A percentile compares a stretch with the other conserved stretches of the same genome.
Evolutionary conservation across 768 basidiomycete species (phyloP).

Genomic region (Naganishia kalamii): DNA sequence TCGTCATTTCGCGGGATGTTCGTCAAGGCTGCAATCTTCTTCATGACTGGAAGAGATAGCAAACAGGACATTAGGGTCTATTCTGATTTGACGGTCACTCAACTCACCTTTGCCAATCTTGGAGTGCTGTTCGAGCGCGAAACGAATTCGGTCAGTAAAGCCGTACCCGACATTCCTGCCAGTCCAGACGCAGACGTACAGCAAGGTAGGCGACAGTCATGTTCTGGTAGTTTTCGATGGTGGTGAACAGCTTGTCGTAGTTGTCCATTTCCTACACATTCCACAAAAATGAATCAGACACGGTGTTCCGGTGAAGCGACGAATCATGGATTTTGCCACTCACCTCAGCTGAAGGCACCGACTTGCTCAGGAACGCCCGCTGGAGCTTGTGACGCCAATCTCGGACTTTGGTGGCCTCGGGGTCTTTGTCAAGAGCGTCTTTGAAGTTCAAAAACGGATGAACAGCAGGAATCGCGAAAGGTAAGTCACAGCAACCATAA

Average conservation of each 20-base stretch:
- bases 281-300: constrained; percentile 12
- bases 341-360: constrained; percentile 62
- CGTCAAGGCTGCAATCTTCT: constrained; percentile 63
- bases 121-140: constrained; percentile 54
- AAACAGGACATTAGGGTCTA: constrained; percentile 52
- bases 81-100: background rate
- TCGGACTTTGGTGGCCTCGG: constrained; percentile 67
- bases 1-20: constrained; percentile 61
- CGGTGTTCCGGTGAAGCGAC: constrained; percentile 5
- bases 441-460: background rate
- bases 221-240: constrained; percentile 66
- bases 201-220: constrained; percentile 71
- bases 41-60: constrained; percentile 70
- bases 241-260: constrained; percentile 65
- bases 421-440: constrained; percentile 49
- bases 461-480: background rate
- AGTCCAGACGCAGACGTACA: constrained; percentile 45
- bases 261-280: constrained; percentile 64
- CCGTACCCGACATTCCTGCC: background rate
- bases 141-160: constrained; percentile 4
- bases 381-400: constrained; percentile 91
- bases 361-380: constrained; percentile 65
- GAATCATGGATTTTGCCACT: constrained; percentile 28
- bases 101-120: constrained; percentile 46
- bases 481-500: no score